These are phyloP conservation scores for Candida morakotiae DNA, from an alignment of 805 yeast genomes.

Conservation along the genomic window DNA sequence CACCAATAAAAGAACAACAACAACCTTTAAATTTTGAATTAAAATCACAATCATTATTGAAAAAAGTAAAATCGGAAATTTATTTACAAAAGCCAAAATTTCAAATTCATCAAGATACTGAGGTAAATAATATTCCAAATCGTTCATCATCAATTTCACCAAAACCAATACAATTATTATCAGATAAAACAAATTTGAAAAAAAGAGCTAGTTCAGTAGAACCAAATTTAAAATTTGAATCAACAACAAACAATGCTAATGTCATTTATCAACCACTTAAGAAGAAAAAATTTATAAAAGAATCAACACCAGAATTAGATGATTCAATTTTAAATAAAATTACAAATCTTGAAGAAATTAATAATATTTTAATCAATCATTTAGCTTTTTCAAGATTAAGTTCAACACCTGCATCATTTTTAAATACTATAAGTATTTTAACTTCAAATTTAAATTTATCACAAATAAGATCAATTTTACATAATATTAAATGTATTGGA, in stretches of 20 bases:
- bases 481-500: slow-evolving; percentile 63
- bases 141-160: slow-evolving; percentile 6
- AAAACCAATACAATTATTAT: slow-evolving; percentile 15
- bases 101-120: slow-evolving; percentile 3
- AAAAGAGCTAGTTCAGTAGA: slow-evolving; percentile 33
- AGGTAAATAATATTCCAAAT: background rate
- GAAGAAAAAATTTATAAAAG: slow-evolving; percentile 16
- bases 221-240: slow-evolving; percentile 18
- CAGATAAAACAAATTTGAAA: slow-evolving; percentile 24
- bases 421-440: slow-evolving; percentile 57
- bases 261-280: slow-evolving; percentile 2
- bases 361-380: slow-evolving; percentile 71
- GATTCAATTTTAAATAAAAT: slow-evolving; percentile 7
- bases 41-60: background rate
- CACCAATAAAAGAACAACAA: slow-evolving; percentile 1
- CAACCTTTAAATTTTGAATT: background rate
- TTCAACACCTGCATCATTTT: slow-evolving; percentile 77
- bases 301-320: slow-evolving; percentile 19
- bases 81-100: background rate
- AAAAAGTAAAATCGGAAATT: background rate
- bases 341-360: slow-evolving; percentile 45
- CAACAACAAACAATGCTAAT: slow-evolving; percentile 9
- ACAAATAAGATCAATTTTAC: slow-evolving; percentile 42
- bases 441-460: slow-evolving; percentile 44
- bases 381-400: slow-evolving; percentile 85